Conservation (phyloP, 208 protist species). For the Trypanosoma theileri region DNA sequence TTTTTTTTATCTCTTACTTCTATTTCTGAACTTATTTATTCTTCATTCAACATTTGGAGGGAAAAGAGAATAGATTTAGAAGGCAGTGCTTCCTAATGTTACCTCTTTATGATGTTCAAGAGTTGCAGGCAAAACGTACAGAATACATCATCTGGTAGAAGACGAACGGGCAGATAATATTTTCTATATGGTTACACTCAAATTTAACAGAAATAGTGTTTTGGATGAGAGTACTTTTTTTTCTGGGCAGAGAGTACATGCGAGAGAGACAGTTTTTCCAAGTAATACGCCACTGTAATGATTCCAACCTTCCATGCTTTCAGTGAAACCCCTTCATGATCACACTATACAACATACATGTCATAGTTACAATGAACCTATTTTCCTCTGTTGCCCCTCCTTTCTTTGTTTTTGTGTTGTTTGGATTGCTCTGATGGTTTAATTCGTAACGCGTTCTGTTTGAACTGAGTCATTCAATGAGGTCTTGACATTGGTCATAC, state of each 20-base stretch:
- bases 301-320: slow-evolving; percentile 30
- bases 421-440: not conserved
- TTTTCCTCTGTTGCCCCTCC: not conserved
- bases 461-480: slow-evolving; percentile 38
- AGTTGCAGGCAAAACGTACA: too few species aligned
- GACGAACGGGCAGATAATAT: too few species aligned
- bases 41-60: not conserved
- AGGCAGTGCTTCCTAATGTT: not conserved
- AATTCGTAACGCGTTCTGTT: slow-evolving; percentile 38
- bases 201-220: too few species aligned
- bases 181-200: too few species aligned
- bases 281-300: not conserved
- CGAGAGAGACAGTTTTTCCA: too few species aligned
- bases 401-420: not conserved
- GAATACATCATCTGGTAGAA: too few species aligned
- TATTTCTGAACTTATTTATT: not conserved
- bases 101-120: too few species aligned
- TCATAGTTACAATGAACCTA: slow-evolving; percentile 41
- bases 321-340: slow-evolving; percentile 29
- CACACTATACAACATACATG: slow-evolving; percentile 19
- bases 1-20: slow-evolving; percentile 1
- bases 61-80: not conserved
- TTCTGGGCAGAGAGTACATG: too few species aligned
- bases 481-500: slow-evolving; percentile 13
- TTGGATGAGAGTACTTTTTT: too few species aligned